Conservation (phyloP, 2,329 filamentous ascomycete genomes). For the Emergomyces orientalis region DNA sequence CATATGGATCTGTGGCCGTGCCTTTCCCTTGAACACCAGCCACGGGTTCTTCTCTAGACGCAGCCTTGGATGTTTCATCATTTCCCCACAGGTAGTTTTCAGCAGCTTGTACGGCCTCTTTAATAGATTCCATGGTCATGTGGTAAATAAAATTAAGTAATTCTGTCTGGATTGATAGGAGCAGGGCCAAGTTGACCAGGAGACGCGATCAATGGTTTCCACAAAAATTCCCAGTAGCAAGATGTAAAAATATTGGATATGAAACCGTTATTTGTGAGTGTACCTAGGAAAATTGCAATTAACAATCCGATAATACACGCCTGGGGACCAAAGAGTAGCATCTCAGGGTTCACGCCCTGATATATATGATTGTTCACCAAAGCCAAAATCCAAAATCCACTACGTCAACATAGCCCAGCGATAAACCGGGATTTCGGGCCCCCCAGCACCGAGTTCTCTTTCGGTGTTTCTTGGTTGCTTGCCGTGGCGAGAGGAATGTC, state of each 20-base stretch:
- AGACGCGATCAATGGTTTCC: background rate
- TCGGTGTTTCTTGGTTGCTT: background rate
- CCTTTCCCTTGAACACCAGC: constrained; percentile 62
- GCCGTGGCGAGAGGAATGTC: background rate
- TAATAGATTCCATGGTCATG: constrained; percentile 1
- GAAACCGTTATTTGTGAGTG: background rate
- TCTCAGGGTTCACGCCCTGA: background rate
- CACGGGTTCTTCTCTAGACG: constrained; percentile 54
- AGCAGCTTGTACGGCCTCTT: constrained; percentile 25
- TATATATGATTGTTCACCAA: background rate
- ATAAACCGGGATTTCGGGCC: background rate
- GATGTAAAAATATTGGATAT: background rate
- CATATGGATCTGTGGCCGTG: constrained; percentile 61
- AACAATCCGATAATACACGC: background rate
- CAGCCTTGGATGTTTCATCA: constrained; percentile 15
- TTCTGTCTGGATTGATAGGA: background rate
- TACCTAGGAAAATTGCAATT: background rate
- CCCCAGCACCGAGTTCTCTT: background rate
- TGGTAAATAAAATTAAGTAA: background rate
- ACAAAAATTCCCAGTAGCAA: background rate
- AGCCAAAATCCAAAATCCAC: background rate
- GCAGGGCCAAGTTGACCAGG: background rate
- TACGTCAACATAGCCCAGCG: background rate
- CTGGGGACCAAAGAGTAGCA: no score
- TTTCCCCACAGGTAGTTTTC: constrained; percentile 44